Evolutionary conservation across 1,284 basidiomycete species (phyloP).

Genomic region (Meripilus lineatus): DNA sequence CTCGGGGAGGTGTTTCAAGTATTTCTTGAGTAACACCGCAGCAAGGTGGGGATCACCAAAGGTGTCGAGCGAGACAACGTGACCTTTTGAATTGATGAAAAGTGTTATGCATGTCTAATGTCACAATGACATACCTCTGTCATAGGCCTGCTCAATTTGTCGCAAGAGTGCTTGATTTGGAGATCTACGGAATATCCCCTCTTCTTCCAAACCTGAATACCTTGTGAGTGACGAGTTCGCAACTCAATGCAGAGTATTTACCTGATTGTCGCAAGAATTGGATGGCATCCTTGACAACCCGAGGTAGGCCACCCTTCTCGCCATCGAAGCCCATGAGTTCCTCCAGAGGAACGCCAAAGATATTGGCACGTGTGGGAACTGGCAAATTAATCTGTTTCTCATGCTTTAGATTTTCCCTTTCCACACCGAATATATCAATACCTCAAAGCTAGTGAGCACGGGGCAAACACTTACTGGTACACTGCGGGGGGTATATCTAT

Average conservation of each 20-base stretch:
- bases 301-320: conserved; percentile 73
- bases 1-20: conserved; percentile 70
- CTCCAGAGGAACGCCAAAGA: conserved; percentile 77
- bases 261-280: conserved; percentile 65
- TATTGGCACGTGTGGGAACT: conserved; percentile 47
- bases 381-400: conserved; percentile 67
- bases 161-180: conserved; percentile 66
- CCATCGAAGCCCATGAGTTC: conserved; percentile 79
- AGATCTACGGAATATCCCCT: conserved; percentile 78
- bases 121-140: conserved; percentile 47
- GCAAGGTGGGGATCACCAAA: conserved; percentile 78
- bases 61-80: conserved; percentile 69
- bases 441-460: conserved; percentile 7
- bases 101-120: neutral
- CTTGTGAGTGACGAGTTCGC: conserved; percentile 5
- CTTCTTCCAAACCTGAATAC: conserved; percentile 56
- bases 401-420: conserved; percentile 68
- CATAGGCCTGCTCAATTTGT: conserved; percentile 77
- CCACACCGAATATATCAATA: conserved; percentile 7
- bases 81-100: conserved; percentile 36
- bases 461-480: conserved; percentile 51
- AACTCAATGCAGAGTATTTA: conserved; percentile 12
- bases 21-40: conserved; percentile 83
- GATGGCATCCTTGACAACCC: conserved; percentile 74
- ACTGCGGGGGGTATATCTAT: conserved; percentile 81